Conservation (phyloP, 768 basidiomycete species). For the Ramaria rubella region DNA sequence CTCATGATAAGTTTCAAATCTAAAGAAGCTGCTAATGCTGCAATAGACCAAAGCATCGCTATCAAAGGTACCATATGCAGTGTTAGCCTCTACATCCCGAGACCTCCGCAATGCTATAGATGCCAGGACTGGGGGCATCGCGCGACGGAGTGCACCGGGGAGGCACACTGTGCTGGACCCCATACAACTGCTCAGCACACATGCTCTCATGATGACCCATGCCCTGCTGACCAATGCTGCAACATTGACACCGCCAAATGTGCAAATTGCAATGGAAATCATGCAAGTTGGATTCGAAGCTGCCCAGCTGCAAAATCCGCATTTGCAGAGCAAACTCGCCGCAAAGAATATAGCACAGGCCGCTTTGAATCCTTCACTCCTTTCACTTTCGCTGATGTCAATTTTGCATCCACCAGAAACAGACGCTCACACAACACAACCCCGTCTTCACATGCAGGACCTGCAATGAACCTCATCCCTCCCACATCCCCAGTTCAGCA, state of each 20-base stretch:
- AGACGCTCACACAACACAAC: not conserved
- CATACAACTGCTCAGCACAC: not conserved
- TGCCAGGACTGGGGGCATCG: too few species aligned
- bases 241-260: not conserved
- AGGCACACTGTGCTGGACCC: too few species aligned
- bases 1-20: not conserved
- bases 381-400: not conserved
- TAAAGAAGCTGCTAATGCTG: not conserved
- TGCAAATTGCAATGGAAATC: not conserved
- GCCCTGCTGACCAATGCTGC: not conserved
- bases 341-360: not conserved
- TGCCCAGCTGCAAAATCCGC: not conserved
- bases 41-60: not conserved
- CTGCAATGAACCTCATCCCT: not conserved
- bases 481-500: not conserved
- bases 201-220: not conserved
- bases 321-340: not conserved
- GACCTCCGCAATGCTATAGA: too few species aligned
- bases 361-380: too few species aligned
- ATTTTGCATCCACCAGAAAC: not conserved
- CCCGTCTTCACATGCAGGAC: not conserved
- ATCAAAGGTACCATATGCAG: too few species aligned
- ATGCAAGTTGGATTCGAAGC: too few species aligned
- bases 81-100: too few species aligned
- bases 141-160: too few species aligned